Evolutionary conservation across 176 grass and related monocot genomes (phyloP), one percentile per base, ranked within the genome.

Genomic region (Oropetium thomaeum): DNA sequence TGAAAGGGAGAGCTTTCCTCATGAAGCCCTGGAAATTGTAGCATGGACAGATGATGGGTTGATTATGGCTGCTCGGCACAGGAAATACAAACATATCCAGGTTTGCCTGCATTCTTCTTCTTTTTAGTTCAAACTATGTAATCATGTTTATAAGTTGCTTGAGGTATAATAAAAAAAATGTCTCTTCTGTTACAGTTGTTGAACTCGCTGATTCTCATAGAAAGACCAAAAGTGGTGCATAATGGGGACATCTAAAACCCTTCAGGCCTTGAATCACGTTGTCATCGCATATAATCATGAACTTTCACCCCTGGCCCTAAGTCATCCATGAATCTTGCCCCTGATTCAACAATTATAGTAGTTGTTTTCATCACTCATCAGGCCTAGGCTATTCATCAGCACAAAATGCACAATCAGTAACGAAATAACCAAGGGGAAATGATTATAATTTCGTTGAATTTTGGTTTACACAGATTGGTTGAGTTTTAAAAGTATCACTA

Each of bases 31-130:
- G 48, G 88, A 96, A 75, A 78, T 96, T 75, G 77, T 75, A 17
- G 86, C 92, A 44, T 91, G 92, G 92, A 91, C 82, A 70, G 83
- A 96, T 65, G 86, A 96, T 79, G 92, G 88, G 49, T 54, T 92
- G 41, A 78, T 92, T 59, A 92, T 89, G 90, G 92, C 83, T 27
- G 85, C 83, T 62, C 85, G 83, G 11, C 92, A 96, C 76, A 88
- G 67, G 58, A 89, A 75, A 77, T 83, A 91, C 52, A 91, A 82
- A 71, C 86, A 96, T 86, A 84, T 91, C 55, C 88, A 82, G 86
- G 86, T 92, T 63, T 41, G 25, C n/a, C 13, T 37, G 16, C 52
- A 53, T 14, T 41, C 10, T 25, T 52, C 44, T 34, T 32, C 29
- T 67, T 81, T 9, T 48, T 29, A 28, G 5, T 57, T 33, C n/a